Percentiles rank a stretch among this genome's conserved stretches.
These are phyloP conservation scores for Pachysandra terminalis DNA, from an alignment of 164 flowering plant genomes.

Conservation along the genomic window DNA sequence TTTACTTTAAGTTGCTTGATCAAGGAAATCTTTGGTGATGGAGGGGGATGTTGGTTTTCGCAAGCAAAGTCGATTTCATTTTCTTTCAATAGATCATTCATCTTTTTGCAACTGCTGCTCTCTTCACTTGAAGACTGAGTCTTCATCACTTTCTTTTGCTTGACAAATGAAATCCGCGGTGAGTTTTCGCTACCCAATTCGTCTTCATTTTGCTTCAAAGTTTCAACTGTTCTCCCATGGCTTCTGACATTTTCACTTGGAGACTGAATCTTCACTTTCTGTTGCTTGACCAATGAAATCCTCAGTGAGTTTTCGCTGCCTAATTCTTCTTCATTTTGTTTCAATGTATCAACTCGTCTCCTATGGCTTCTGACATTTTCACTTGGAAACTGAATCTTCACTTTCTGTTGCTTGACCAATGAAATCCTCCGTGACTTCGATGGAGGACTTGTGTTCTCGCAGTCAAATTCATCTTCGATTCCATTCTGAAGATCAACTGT, in stretches of 20 bases:
- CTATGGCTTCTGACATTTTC: conserved; percentile 4
- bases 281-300: conserved; percentile 35
- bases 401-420: conserved; percentile 9
- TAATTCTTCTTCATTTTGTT: conserved; percentile 14
- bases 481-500: conserved; percentile 11
- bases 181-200: no score
- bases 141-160: no score
- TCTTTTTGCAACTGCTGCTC: no score
- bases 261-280: conserved; percentile 13
- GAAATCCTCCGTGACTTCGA: conserved; percentile 14
- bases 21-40: conserved; percentile 31
- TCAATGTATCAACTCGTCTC: neutral
- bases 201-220: no score
- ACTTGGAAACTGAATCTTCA: neutral
- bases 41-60: conserved; percentile 34
- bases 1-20: conserved; percentile 28
- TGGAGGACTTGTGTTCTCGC: conserved; percentile 22
- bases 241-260: conserved; percentile 24
- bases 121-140: no score
- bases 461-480: conserved; percentile 12
- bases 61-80: conserved; percentile 18
- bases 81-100: conserved; percentile 10
- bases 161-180: no score
- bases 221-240: neutral
- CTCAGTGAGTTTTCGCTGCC: conserved; percentile 27